These are phyloP conservation scores for Trypanosoma conorhini DNA, from an alignment of 208 protist genomes.

Conservation along the genomic window DNA sequence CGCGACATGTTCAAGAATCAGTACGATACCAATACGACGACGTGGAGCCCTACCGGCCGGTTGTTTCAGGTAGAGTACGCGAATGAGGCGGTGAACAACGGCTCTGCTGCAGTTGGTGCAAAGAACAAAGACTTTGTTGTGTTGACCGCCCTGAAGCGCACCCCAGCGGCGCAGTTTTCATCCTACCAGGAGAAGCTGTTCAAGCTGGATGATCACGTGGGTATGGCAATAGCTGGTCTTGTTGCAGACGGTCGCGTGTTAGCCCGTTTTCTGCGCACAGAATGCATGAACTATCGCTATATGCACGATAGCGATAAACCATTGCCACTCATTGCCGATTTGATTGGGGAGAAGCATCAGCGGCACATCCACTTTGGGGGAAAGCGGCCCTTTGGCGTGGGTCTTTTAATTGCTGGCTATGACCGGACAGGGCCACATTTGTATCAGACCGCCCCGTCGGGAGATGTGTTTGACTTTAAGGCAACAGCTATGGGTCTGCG, in stretches of 20 bases:
- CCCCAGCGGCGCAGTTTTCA: constrained; percentile 94
- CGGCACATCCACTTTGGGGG: constrained; percentile 96
- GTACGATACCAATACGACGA: constrained; percentile 99
- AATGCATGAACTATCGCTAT: constrained; percentile 98
- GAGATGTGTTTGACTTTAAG: constrained; percentile 98
- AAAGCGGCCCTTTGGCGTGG: constrained; percentile 99
- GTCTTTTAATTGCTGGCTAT: constrained; percentile 97
- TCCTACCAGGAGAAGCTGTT: constrained; percentile 99
- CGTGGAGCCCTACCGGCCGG: constrained; percentile 97
- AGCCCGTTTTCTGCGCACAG: constrained; percentile 95
- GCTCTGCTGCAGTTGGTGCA: constrained; percentile 96
- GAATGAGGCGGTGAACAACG: constrained; percentile 99
- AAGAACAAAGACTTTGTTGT: constrained; percentile 96
- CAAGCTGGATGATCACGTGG: constrained; percentile 98
- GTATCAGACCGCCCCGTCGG: constrained; percentile 96
- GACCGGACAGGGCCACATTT: constrained; percentile 95
- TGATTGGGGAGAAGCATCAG: constrained; percentile 95
- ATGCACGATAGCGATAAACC: constrained; percentile 82
- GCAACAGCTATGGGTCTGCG: constrained; percentile 99
- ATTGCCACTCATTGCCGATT: constrained; percentile 73
- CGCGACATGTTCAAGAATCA: constrained; percentile 91
- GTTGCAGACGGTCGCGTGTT: constrained; percentile 96
- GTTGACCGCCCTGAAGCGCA: constrained; percentile 94
- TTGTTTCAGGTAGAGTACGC: constrained; percentile 99
- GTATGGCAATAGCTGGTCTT: constrained; percentile 98